Evolutionary conservation across 2,329 filamentous ascomycete genomes (phyloP), one percentile per base, ranked within the genome.

Genomic region (Cordyceps militaris): DNA sequence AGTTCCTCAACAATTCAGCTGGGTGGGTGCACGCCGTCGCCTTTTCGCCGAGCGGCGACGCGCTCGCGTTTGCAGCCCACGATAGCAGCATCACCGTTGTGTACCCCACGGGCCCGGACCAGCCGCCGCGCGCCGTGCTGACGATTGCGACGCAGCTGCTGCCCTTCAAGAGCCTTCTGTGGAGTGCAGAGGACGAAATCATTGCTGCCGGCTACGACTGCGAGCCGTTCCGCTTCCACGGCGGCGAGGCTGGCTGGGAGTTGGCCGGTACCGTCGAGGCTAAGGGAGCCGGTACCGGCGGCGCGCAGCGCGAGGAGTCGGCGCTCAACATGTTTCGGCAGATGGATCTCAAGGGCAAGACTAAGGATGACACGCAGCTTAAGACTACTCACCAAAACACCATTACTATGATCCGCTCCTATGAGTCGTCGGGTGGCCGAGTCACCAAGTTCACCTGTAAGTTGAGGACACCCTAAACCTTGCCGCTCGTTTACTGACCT

Each of bases 341-440:
- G 77, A 97, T 99, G 94, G 94, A 99, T 73, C 80, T 99, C 63
- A 96, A 94, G 80, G 94, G 94, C 61, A 96, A 96, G 75, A 78
- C 80, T 57, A 90, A 90, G 69, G 91, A 96, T 67, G 92, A 97
- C 71, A 97, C 92, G 4, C 89, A 96, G 76, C 80, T 99, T 65
- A 94, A 91, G 76, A 97, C 94, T 11, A 85, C 94, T 48, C 94
- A 99, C 74, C 94, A 99, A 72, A 99, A 99, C 75, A 96, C 92
- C 26, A 89, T 99, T 69, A 91, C 84, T 68, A 96, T 86, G 2
- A 78, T 99, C 52, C 84, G 94, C 44, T 79, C 84, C 21, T 97
- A 87, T 70, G 84, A 91, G 66, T 81, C 81, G 57, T 77, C 78
- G 43, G 84, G 82, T 32, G 83, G 80, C 48, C 74, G 74, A 44